These are phyloP conservation scores for Cordyceps javanica DNA, from an alignment of 2,329 filamentous ascomycete species.

Conservation along the genomic window DNA sequence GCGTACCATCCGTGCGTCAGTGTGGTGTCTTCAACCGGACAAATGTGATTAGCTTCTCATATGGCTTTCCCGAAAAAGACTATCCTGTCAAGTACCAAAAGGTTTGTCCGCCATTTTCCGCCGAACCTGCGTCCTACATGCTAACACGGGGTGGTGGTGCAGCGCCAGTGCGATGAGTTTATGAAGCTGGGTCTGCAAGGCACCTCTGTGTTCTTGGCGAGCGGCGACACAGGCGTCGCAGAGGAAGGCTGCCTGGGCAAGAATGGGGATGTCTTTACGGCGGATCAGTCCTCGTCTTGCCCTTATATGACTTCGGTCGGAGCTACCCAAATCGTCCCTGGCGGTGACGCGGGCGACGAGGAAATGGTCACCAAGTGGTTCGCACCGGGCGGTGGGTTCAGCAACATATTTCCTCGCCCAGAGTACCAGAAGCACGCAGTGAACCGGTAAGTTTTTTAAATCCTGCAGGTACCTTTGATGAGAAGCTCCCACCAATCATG, in stretches of 20 bases:
- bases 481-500: too few relatives aligned
- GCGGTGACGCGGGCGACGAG: slow-evolving; percentile 37
- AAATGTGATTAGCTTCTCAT: slow-evolving; percentile 35
- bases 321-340: slow-evolving; percentile 38
- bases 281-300: slow-evolving; percentile 34
- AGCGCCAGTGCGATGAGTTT: slow-evolving; percentile 36
- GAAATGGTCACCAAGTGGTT: slow-evolving; percentile 40
- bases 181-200: slow-evolving; percentile 41
- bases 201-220: slow-evolving; percentile 33
- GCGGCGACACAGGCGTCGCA: slow-evolving; percentile 34
- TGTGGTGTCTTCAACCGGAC: slow-evolving; percentile 20
- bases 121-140: not conserved
- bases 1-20: slow-evolving; percentile 34
- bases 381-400: slow-evolving; percentile 18
- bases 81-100: slow-evolving; percentile 40
- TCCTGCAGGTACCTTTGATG: too few relatives aligned
- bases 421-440: slow-evolving; percentile 39
- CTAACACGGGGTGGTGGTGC: not conserved
- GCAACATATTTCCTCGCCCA: slow-evolving; percentile 39
- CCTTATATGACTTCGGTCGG: slow-evolving; percentile 43
- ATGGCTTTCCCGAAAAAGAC: slow-evolving; percentile 41
- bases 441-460: slow-evolving; percentile 25
- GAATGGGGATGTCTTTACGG: slow-evolving; percentile 22
- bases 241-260: slow-evolving; percentile 16
- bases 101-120: not conserved